Percentiles rank a stretch among this genome's conserved stretches.
Evolutionary conservation across 2,329 filamentous ascomycete species (phyloP).

Genomic region (Diatrype stigma): DNA sequence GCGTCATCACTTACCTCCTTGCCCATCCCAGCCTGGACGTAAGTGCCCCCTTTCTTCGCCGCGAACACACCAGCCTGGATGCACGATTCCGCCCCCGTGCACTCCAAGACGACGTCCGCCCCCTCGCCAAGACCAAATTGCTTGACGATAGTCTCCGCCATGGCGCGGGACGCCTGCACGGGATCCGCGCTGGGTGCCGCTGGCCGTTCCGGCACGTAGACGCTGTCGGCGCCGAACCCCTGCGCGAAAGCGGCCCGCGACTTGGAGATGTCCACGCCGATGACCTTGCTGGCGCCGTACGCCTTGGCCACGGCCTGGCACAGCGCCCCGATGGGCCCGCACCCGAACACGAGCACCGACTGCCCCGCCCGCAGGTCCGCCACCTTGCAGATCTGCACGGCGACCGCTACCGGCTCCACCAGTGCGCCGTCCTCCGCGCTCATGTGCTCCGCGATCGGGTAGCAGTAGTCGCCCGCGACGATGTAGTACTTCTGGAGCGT

Average conservation of each 20-base stretch:
- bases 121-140: slow-evolving; percentile 38
- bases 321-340: slow-evolving; percentile 45
- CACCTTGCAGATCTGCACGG: slow-evolving; percentile 41
- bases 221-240: slow-evolving; percentile 39
- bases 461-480: slow-evolving; percentile 42
- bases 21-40: slow-evolving; percentile 50
- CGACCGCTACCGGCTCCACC: slow-evolving; percentile 49
- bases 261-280: slow-evolving; percentile 42
- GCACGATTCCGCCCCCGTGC: slow-evolving; percentile 41
- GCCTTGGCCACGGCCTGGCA: slow-evolving; percentile 43
- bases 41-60: slow-evolving; percentile 42
- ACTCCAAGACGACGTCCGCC: slow-evolving; percentile 46
- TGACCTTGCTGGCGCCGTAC: slow-evolving; percentile 39
- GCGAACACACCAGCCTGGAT: slow-evolving; percentile 44
- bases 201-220: slow-evolving; percentile 33
- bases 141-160: slow-evolving; percentile 35
- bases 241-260: slow-evolving; percentile 38
- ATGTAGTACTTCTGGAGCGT: slow-evolving; percentile 46
- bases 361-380: slow-evolving; percentile 36
- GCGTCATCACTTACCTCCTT: slow-evolving; percentile 31
- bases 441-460: slow-evolving; percentile 40
- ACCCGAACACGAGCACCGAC: slow-evolving; percentile 45
- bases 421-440: slow-evolving; percentile 47
- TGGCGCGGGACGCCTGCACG: slow-evolving; percentile 31
- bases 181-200: slow-evolving; percentile 28